Conservation (phyloP, 768 basidiomycete genomes). For the Clitopilus passeckerianus region DNA sequence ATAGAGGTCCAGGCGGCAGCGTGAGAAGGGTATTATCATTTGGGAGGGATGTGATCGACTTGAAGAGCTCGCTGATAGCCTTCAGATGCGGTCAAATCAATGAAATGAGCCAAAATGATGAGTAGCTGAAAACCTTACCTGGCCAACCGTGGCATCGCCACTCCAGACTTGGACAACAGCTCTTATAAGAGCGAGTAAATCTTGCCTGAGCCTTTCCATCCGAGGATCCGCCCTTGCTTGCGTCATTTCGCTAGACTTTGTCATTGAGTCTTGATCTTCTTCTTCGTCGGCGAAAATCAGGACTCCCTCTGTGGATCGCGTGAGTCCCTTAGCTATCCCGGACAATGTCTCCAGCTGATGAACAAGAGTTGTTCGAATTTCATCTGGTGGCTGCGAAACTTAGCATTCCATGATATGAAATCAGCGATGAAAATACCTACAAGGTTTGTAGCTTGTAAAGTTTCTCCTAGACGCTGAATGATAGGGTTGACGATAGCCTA, state of each 20-base stretch:
- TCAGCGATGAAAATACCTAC: slow-evolving; percentile 28
- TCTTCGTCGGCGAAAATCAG: slow-evolving; percentile 49
- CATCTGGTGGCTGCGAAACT: slow-evolving; percentile 57
- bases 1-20: slow-evolving; percentile 73
- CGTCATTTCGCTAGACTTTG: slow-evolving; percentile 50
- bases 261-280: slow-evolving; percentile 44
- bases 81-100: slow-evolving; percentile 18
- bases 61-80: slow-evolving; percentile 81
- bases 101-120: background rate
- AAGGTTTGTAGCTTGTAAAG: slow-evolving; percentile 46
- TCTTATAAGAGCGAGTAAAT: slow-evolving; percentile 55
- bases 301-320: slow-evolving; percentile 67
- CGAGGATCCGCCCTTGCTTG: slow-evolving; percentile 60
- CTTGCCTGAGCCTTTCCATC: slow-evolving; percentile 60
- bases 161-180: slow-evolving; percentile 73
- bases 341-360: slow-evolving; percentile 77
- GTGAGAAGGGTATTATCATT: slow-evolving; percentile 75
- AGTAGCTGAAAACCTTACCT: slow-evolving; percentile 45
- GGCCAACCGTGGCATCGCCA: slow-evolving; percentile 68
- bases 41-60: slow-evolving; percentile 79
- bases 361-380: slow-evolving; percentile 60
- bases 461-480: slow-evolving; percentile 60
- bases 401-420: background rate
- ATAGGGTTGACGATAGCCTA: slow-evolving; percentile 78
- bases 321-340: slow-evolving; percentile 84